Base-by-base conservation (phyloP, 257 asterid species). In the Thymus quinquecostatus region DNA sequence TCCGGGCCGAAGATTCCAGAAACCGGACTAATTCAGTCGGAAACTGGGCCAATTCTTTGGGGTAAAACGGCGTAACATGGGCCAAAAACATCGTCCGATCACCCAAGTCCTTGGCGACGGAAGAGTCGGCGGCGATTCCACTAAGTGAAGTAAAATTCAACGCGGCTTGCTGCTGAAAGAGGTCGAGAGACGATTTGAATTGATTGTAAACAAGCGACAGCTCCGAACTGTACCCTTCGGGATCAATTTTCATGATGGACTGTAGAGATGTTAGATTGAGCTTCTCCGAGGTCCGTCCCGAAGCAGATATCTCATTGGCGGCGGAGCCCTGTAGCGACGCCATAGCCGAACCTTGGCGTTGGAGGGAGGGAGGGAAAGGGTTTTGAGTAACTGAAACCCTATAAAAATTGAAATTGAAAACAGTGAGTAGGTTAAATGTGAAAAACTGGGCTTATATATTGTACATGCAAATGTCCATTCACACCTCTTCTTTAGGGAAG, bases 231-330 rank as follows among this genome's bases (percentile, higher is more conserved):
- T 91, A 94, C 12, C 97, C 97, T 76, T 91, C 97, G 5, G 97
- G 97, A 75, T 94, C 97, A 51, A 72, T 40, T 80, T 94, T 94
- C 95, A 94, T 94, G 29, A 84, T 91, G 57, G 96, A 85, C 44
- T 89, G 99, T 2, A 91, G 81, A 4, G 79, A 33, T 14, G 93
- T 83, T 13, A 91, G 88, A 78, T 81, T 88, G 57, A 89, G 85
- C 81, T 84, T 90, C 36, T 81, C 91, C 4, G 95, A 70, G 2
- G 80, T 71, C 6, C 82, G 66, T 2, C 99, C 91, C 0, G 96
- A 87, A 2, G 96, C 85, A 0, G 83, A 60, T 4, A 92, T 81
- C 2, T 87, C 82, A 47, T 82, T 91, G 4, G 79, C 60, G 8
- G 64, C 47, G 29, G 62, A 27, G 34, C 71, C 83, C 51, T 82